Evolutionary conservation across 2,329 filamentous ascomycete species (phyloP), one percentile per base, ranked within the genome.

Genomic region (Colletotrichum sp.): DNA sequence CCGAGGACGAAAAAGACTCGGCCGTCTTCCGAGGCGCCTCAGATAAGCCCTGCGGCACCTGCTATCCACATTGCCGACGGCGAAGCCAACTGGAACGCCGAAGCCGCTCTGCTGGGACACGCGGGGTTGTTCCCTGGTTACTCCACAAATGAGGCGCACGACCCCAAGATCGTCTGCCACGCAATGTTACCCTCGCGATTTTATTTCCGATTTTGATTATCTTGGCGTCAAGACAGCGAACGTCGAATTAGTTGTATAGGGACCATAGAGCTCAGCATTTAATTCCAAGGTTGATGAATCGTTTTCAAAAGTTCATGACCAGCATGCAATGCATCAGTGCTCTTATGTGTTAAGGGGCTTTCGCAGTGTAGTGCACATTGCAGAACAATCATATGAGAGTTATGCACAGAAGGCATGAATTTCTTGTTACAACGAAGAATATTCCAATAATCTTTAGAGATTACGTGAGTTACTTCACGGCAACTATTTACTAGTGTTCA

Each of bases 221-320:
- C 39, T 49, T 49, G 5, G 39, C 18, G 18, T 49, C 39, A 49
- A 7, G 39, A 49, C 39, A 3, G 39, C 18, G 39, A 49, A 49
- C 39, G 5, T n/a, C 3, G 39, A 49, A n/a, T 2, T n/a, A 3
- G 39, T n/a, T 49, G 39, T n/a, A 6, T 1, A n/a, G 5, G 0
- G 18, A 3, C 8, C 39, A n/a, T 12, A 49, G 1, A 3, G 5
- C 39, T 44, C 18, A n/a, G 39, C 18, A 10, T 0, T 49, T 12
- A 12, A 49, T 0, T 10, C 18, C 39, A 49, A 49, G 39, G 39
- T 49, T 49, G 9, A n/a, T 49, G 39, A n/a, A 49, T 49, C 39
- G 18, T 12, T n/a, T 15, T 44, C 28, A 30, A 28, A 28, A 28
- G 26, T 28, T 28, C 26, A 28, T 28, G 26, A 28, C 26, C 26